Base-by-base conservation (phyloP, 768 basidiomycete species). In the Auriscalpium orientale region DNA sequence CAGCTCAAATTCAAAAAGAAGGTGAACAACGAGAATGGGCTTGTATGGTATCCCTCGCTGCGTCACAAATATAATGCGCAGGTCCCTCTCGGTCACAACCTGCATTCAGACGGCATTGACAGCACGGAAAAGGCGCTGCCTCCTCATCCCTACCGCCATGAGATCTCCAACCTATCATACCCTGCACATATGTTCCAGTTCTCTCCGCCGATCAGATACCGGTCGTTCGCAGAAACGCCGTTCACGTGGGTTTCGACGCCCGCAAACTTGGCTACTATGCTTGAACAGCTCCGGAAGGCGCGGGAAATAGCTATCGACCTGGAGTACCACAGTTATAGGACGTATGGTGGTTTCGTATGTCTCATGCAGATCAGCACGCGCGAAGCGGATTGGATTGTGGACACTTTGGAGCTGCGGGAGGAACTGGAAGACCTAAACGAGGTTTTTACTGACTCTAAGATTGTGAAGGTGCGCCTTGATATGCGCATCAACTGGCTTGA, bases 311-410 rank as follows among this genome's bases (percentile, higher is more conserved):
- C 97, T 0, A 79, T 99, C 22, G 97, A 99, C 71, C 74, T 99
- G 33, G 95, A 99, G 71, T 89, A 98, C 66, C 94, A 98, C 75
- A 87, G 81, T 58, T 90, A 88, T 63, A 79, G 94, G 38, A 84
- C 87, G 4, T 98, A 88, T 67, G 69, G 71, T 11, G 95, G 97
- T 2, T 92, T 98, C 64, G 77, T 97, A 22, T 97, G 94, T 65
- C 73, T 99, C 54, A 95, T 98, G 84, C 93, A 95, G 68, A 79
- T 95, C 57, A 89, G 89, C 62, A 92, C 89, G 9, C 73, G 93
- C 53, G 78, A 84, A 7, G 78, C 82, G 57, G 95, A 99, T 67
- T 99, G 84, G 72, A 77, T 99, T 15, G 78, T 99, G 2, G 95
- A 99, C 67, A 73, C 88, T 0, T 72, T 98, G 28, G 77, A 76